Base-by-base conservation (phyloP, 148 eudicot species). In the Chenopodium suecicum region DNA sequence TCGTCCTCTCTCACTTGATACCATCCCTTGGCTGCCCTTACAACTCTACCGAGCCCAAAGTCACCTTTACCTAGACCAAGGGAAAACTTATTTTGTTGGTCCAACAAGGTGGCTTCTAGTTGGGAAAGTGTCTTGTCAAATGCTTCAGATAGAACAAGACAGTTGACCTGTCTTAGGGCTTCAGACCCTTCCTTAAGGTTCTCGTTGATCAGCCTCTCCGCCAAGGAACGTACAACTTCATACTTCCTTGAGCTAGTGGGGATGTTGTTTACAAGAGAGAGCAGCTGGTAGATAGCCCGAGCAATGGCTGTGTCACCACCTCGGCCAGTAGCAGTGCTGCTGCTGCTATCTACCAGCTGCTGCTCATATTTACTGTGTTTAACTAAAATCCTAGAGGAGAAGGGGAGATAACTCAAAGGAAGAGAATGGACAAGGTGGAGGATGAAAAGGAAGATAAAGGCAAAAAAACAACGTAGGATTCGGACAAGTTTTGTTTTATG, bases 211-310 rank as follows among this genome's bases (percentile, higher is more conserved):
- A 94, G 47, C 78, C 79, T 91, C 89, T 92, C 96, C 0, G 88
- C 90, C 23, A 92, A 75, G 20, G 91, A 83, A 3, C 93, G 84
- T 0, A 94, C 94, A 44, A 90, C 83, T 44, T 91, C 94, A 74
- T 91, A 94, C 76, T 94, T 94, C 2, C 98, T 79, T 2, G 98
- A 94, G 58, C 91, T 89, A 0, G 92, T 95, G 0, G 98, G 93
- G 20, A 94, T 82, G 46, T 84, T 88, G 46, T 81, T 89, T 54
- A 92, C 73, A 0, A 91, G 82, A 32, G 82, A 80, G 19, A 94
- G 79, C 62, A 94, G 70, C 81, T 92, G 98, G 13, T 85, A n/a
- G 25, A 94, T 89, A 27, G 96, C 93, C 37, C 98, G 84, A 9
- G 87, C 85, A 27, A 94, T 87, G 32, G 92, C 90, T 14, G 93